Conservation (phyloP, 805 yeast genomes). For the Kazachstania kunashirensis region DNA sequence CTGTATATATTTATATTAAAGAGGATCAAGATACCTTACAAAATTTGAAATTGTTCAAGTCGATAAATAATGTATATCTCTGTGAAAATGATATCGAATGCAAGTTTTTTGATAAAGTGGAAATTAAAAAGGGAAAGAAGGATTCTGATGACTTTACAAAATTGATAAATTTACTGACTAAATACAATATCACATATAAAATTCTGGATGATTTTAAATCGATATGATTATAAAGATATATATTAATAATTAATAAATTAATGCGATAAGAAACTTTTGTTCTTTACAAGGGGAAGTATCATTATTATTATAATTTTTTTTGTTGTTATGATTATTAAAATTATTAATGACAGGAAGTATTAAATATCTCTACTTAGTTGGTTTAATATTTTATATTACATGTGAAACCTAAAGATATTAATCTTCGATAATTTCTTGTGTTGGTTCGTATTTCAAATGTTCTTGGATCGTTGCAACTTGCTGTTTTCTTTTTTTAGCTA, state of each 20-base stretch:
- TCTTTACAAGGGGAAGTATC: too few species aligned
- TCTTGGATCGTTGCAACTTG: constrained; percentile 15
- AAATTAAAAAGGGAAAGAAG: constrained; percentile 6
- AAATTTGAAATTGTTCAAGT: constrained; percentile 39
- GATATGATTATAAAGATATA: not conserved
- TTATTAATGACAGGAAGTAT: too few species aligned
- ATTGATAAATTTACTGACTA: constrained; percentile 3
- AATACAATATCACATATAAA: constrained; percentile 9
- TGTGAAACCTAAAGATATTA: too few species aligned
- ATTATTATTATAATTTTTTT: not conserved
- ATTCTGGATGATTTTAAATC: not conserved
- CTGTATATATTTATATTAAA: constrained; percentile 56
- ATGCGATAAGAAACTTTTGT: not conserved
- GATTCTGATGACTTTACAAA: constrained; percentile 1
- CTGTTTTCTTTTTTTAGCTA: constrained; percentile 41
- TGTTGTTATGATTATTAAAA: not conserved
- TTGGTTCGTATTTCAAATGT: constrained; percentile 15
- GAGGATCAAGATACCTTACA: constrained; percentile 35
- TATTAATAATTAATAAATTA: too few species aligned
- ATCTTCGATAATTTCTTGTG: constrained; percentile 20
- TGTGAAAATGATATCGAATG: constrained; percentile 44
- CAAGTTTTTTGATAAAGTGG: constrained; percentile 18
- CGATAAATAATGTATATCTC: constrained; percentile 68
- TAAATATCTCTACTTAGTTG: too few species aligned
- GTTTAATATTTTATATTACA: constrained; percentile 4